These are phyloP conservation scores for Musa itinerans DNA, from an alignment of 176 grass and related monocot species.

Conservation along the genomic window DNA sequence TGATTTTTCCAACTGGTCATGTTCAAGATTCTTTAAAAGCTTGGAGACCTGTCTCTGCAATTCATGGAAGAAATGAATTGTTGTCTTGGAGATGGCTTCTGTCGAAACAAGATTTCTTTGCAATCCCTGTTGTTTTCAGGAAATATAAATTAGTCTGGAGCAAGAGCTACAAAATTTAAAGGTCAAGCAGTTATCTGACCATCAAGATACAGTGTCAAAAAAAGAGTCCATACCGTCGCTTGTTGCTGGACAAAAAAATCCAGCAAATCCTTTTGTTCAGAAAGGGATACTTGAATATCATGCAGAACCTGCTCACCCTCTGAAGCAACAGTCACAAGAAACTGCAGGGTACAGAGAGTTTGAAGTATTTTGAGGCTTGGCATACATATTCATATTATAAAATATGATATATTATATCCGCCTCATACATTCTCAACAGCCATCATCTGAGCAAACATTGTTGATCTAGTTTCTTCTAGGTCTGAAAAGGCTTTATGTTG, in stretches of 20 bases:
- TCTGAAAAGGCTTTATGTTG: slow-evolving; percentile 32
- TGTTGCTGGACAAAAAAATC: slow-evolving; percentile 50
- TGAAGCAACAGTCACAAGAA: slow-evolving; percentile 51
- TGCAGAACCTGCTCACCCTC: slow-evolving; percentile 49
- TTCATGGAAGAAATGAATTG: slow-evolving; percentile 43
- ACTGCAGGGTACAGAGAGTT: slow-evolving; percentile 27
- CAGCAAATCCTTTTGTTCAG: slow-evolving; percentile 51
- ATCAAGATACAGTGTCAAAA: slow-evolving; percentile 4
- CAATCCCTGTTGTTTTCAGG: slow-evolving; percentile 30
- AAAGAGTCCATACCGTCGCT: slow-evolving; percentile 30
- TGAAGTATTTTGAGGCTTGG: slow-evolving; percentile 13
- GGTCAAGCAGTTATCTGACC: slow-evolving; percentile 6
- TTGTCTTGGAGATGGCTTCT: slow-evolving; percentile 62
- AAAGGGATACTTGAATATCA: slow-evolving; percentile 46
- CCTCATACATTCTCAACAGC: slow-evolving; percentile 59
- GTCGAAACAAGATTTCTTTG: slow-evolving; percentile 57
- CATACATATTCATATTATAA: neutral
- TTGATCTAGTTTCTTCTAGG: slow-evolving; percentile 39
- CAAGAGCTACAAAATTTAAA: slow-evolving; percentile 16
- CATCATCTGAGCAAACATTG: slow-evolving; percentile 36
- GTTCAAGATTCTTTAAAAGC: slow-evolving; percentile 40
- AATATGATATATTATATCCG: slow-evolving; percentile 9
- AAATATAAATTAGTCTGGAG: neutral
- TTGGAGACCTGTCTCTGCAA: slow-evolving; percentile 31
- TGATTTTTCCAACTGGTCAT: slow-evolving; percentile 37